These are phyloP conservation scores for Pseudocohnilembus persalinus DNA, from an alignment of 169 alveolate species.

Conservation along the genomic window DNA sequence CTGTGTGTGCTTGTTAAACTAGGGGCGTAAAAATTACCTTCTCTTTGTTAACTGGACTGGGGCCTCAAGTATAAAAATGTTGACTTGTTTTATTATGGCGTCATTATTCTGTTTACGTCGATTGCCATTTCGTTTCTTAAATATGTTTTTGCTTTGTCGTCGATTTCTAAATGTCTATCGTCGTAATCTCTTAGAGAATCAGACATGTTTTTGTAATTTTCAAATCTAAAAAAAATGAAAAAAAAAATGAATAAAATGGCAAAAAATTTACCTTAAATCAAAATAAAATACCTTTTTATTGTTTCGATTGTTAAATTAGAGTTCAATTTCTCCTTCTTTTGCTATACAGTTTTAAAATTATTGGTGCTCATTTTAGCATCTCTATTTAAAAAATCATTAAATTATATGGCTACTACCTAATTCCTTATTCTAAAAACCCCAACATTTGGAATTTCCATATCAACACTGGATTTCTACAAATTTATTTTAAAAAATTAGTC, in stretches of 20 bases:
- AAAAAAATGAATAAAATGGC: neutral
- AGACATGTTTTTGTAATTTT: neutral
- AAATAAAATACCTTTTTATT: neutral
- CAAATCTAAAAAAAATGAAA: neutral
- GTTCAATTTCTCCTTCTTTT: conserved; percentile 6
- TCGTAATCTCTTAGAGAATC: neutral
- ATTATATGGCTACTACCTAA: conserved; percentile 35
- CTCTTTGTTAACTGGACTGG: neutral
- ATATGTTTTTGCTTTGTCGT: conserved; percentile 24
- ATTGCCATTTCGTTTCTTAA: conserved; percentile 9
- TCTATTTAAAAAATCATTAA: conserved; percentile 24
- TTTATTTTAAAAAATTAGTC: neutral
- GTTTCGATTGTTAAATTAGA: conserved; percentile 8
- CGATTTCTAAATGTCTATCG: conserved; percentile 15
- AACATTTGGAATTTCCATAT: conserved; percentile 43
- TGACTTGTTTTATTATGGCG: neutral
- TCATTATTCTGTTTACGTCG: neutral
- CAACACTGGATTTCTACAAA: conserved; percentile 25
- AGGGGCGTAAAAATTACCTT: neutral
- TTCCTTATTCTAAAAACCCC: conserved; percentile 35
- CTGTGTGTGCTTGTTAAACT: no score
- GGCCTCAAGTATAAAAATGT: no score
- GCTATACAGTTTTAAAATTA: neutral
- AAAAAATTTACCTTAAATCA: neutral
- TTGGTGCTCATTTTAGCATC: conserved; percentile 15